Evolutionary conservation across 2,329 filamentous ascomycete genomes (phyloP), one percentile per base, ranked within the genome.

Genomic region (Lojkania enalia): DNA sequence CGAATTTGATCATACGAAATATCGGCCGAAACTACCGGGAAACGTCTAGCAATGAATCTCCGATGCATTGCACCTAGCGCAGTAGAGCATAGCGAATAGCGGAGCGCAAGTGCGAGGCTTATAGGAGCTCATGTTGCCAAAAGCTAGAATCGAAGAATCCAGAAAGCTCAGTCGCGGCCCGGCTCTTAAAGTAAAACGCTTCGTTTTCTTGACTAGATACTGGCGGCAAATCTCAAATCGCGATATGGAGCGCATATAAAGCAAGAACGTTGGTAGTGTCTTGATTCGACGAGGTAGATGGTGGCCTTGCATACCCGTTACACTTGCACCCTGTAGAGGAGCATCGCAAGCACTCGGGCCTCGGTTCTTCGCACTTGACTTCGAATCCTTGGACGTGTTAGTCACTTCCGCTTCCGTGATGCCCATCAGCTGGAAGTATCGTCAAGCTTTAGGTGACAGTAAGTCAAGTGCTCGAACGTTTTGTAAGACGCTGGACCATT

Each of bases 361-460:
- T 67, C 31, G 55, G 54, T 35, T 68, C 63, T 46, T 65, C 64
- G 44, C 64, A 68, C 48, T 67, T 68, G 12, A 68, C 51, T 43
- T 20, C 63, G 62, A 31, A 67, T 63, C 36, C 64, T 68, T 16
- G 15, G 3, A 18, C 16, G 13, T 7, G 30, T 39, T 16, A 39
- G 39, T 23, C 29, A 32, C n/a, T n/a, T n/a, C n/a, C n/a, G n/a
- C n/a, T n/a, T n/a, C n/a, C n/a, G n/a, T n/a, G n/a, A n/a, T n/a
- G n/a, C n/a, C n/a, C n/a, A n/a, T n/a, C n/a, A n/a, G n/a, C n/a
- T n/a, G n/a, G n/a, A n/a, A n/a, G n/a, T n/a, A n/a, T n/a, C n/a
- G n/a, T n/a, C n/a, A n/a, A n/a, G n/a, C n/a, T n/a, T n/a, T n/a
- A n/a, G n/a, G n/a, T n/a, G n/a, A n/a, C n/a, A n/a, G n/a, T n/a